Evolutionary conservation across 768 basidiomycete species (phyloP), one percentile per base, ranked within the genome.

Genomic region (Suillus luteus): DNA sequence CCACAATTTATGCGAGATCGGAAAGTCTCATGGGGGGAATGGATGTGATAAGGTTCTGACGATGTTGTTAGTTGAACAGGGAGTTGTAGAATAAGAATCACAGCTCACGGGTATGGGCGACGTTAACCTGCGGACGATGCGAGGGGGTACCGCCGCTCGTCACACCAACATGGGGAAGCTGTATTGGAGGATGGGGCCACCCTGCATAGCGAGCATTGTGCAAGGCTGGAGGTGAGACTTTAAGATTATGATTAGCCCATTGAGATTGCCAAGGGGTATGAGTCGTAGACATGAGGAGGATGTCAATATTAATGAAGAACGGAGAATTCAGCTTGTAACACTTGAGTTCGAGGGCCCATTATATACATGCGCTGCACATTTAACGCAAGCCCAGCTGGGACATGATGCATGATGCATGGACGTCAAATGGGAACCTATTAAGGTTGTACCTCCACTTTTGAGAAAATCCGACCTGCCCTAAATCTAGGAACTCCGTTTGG

Each of bases 191-290:
- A 27, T 37, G 24, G 43, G 57, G 62, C 35, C 62, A 59, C 27
- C 62, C 62, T 27, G 11, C 12, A 15, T 63, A 59, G 2, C 57
- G 55, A 22, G 57, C 57, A 60, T 44, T 40, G 12, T 44, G 62
- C 10, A 48, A 17, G 8, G 44, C 55, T 8, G 22, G 37, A 38
- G 22, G 22, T 7, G 22, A n/a, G 35, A 8, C 9, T 3, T 22
- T 55, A 1, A 19, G 55, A 49, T n/a, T 31, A 51, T 3, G 2
- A 15, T 15, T 27, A 27, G 15, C 24, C 15, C 27, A 24, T 5
- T 49, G 48, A 14, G 2, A 51, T 3, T 51, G 27, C 24, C 49
- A 31, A 27, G 24, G 27, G 14, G 24, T 15, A 51, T 7, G 49
- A 27, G 15, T 3, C 4, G 24, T 49, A 27, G 48, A 17, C 49